Evolutionary conservation across 257 asterid genomes (phyloP), one percentile per base, ranked within the genome.

Genomic region (Penstemon eatonii): DNA sequence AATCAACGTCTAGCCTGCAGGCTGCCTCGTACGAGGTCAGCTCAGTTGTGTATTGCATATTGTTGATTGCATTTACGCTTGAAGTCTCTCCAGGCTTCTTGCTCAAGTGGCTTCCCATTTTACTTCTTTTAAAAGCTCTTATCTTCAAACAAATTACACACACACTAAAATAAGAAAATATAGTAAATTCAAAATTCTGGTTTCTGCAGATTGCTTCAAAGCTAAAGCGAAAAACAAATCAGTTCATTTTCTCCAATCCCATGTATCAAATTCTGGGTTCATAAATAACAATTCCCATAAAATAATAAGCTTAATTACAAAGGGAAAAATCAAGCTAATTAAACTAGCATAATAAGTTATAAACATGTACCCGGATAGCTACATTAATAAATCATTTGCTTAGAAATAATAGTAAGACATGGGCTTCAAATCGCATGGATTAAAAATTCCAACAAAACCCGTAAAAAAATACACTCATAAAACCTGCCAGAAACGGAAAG

Each of bases 41-140:
- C 78, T 85, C 92, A 0, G 76, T 71, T 45, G 86, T 60, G 82
- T 46, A 73, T 15, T 81, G 91, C 60, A 85, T 75, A 73, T 81
- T 80, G 86, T 72, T 73, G 65, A 89, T 86, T 11, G 85, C 58
- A 59, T 79, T 83, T 63, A 82, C 63, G 36, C 80, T 72, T 43
- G 96, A 79, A 54, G 88, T 72, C 76, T 87, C 96, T 39, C 80
- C 87, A 11, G 89, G 81, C 73, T 75, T 85, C 87, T 89, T 92
- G 96, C 96, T 92, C 82, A 85, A 25, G 50, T 89, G 89, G 81
- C 91, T 83, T 78, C 98, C 98, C 98, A 92, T 92, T 46, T 47
- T 39, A 54, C 7, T 63, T 56, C 67, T 63, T 73, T 63, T 61
- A 59, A 9, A 13, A 59, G 44, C 65, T 38, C 39, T 6, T 52